Evolutionary conservation across 2,329 filamentous ascomycete species (phyloP), one percentile per base, ranked within the genome.

Genomic region (Cladophialophora yegresii): DNA sequence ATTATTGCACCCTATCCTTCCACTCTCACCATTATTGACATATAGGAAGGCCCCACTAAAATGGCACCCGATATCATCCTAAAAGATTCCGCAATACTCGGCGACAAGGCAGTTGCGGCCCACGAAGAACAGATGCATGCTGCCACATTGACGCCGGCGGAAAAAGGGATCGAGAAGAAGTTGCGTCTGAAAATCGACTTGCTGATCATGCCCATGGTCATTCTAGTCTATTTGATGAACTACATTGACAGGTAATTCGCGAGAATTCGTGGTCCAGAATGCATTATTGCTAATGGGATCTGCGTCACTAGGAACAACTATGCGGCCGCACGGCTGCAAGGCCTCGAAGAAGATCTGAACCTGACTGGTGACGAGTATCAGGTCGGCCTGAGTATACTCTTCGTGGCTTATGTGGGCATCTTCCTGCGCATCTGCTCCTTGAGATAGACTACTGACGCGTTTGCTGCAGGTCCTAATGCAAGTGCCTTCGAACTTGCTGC

Each of bases 301-400:
- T 32, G 30, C 49, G 56, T 12, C n/a, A 13, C 36, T 49, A 73
- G 77, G 40, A 83, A 83, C 73, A 83, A 80, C 57, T 79, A 79
- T 63, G 77, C 78, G 0, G 77, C 78, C 1, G 78, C 78, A 22
- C 77, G 77, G 60, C 72, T 80, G 16, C 77, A 80, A 64, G 78
- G 78, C 33, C 75, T 80, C 4, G 73, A 73, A 56, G 63, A 72
- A 12, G 77, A 79, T 62, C 72, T 80, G 4, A 58, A 69, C 0
- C 70, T 80, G 23, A 71, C 68, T 2, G 72, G 69, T 12, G 66
- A 73, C 3, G 68, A 79, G 53, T 80, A 76, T 32, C 3, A 32
- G 30, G 30, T 32, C 30, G 30, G 30, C 30, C 30, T 32, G 30
- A 32, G 30, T 32, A 32, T 32, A 32, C 30, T 32, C 30, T 32